A percentile compares a stretch with the other conserved stretches of the same genome.
Conservation (phyloP, 2,329 filamentous ascomycete genomes). For the Diaporthe batatas region DNA sequence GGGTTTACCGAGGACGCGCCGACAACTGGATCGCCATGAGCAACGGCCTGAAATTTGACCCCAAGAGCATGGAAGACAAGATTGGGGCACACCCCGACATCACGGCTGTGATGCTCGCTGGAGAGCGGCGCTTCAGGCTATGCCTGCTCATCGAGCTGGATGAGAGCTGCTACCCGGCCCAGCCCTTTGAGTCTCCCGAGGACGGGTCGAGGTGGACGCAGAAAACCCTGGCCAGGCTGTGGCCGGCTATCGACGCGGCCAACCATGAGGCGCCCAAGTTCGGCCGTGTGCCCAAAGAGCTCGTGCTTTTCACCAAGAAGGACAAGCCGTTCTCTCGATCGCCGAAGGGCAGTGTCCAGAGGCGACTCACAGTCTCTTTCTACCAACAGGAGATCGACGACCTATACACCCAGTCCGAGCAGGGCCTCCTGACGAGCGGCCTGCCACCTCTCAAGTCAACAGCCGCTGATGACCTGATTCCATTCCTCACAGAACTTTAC, state of each 20-base stretch:
- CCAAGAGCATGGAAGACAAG: conserved; percentile 47
- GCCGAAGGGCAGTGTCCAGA: conserved; percentile 39
- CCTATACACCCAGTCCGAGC: conserved; percentile 35
- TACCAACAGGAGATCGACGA: conserved; percentile 40
- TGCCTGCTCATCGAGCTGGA: conserved; percentile 39
- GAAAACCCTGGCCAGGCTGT: conserved; percentile 19
- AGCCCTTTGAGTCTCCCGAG: conserved; percentile 18
- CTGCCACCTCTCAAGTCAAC: conserved; percentile 31
- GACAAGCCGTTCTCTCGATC: conserved; percentile 37
- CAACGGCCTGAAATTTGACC: conserved; percentile 52
- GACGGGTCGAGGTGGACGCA: conserved; percentile 31
- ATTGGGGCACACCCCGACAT: conserved; percentile 35
- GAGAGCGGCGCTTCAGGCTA: conserved; percentile 37
- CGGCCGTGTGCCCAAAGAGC: conserved; percentile 39
- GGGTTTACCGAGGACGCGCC: conserved; percentile 45
- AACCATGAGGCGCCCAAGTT: conserved; percentile 40
- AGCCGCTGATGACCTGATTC: conserved; percentile 22
- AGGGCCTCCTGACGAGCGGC: conserved; percentile 32
- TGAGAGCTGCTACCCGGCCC: conserved; percentile 3
- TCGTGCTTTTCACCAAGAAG: conserved; percentile 36
- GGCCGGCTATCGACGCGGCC: conserved; percentile 38
- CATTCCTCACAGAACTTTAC: conserved; percentile 34
- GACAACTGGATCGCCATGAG: conserved; percentile 53
- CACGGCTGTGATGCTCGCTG: conserved; percentile 35
- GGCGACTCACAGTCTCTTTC: conserved; percentile 23